phyloP scores from a whole-genome alignment of 495 filamentous ascomycete species.

The Annulohypoxylon nitens region DNA sequence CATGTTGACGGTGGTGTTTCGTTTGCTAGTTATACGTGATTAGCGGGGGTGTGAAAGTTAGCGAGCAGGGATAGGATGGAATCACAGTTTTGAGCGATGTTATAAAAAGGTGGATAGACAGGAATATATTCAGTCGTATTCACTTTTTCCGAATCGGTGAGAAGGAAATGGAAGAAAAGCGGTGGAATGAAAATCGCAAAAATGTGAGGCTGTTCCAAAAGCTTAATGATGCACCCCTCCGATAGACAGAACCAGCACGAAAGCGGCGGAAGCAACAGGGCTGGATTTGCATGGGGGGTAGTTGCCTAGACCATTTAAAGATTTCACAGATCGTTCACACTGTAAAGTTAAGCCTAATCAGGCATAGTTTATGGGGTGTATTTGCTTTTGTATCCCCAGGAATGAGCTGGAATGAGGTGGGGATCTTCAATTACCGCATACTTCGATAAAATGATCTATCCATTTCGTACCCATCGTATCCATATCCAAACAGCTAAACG shows the following conservation, averaged over 20 bases:
- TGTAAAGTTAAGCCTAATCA: constrained; percentile 15
- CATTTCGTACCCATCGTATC: neutral
- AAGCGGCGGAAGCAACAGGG: constrained; percentile 49
- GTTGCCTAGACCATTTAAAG: constrained; percentile 26
- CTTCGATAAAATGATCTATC: neutral
- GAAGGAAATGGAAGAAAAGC: constrained; percentile 35
- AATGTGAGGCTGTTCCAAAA: constrained; percentile 47
- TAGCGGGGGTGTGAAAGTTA: constrained; percentile 1
- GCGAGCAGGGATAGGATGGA: constrained; percentile 2
- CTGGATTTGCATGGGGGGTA: constrained; percentile 38
- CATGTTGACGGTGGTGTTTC: constrained; percentile 39
- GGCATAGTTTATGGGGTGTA: constrained; percentile 16
- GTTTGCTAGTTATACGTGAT: neutral
- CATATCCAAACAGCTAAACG: neutral
- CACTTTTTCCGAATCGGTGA: constrained; percentile 29
- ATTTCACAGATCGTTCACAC: constrained; percentile 27
- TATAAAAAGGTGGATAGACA: constrained; percentile 13
- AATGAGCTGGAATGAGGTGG: constrained; percentile 20
- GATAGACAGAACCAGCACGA: constrained; percentile 44
- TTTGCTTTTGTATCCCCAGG: constrained; percentile 24
- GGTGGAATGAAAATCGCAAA: constrained; percentile 35
- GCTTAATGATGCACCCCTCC: constrained; percentile 48
- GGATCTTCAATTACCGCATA: constrained; percentile 17
- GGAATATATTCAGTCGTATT: neutral
- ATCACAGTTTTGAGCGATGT: neutral